These are phyloP conservation scores for Fusarium neocosmosporiellum DNA, from an alignment of 2,329 filamentous ascomycete genomes.

Conservation along the genomic window DNA sequence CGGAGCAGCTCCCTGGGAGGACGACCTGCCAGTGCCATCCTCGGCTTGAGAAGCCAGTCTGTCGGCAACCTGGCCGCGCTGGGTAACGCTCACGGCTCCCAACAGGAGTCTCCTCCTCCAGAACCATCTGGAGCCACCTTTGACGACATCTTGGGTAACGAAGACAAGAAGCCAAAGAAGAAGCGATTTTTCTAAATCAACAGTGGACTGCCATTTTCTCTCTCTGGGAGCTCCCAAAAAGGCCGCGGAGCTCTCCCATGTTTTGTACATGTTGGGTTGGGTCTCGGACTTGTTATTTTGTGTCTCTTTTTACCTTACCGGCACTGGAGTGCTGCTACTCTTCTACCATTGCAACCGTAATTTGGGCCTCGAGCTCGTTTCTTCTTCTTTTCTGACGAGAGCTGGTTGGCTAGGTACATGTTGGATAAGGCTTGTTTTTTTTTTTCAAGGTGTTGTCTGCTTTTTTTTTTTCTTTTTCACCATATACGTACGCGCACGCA, in stretches of 20 bases:
- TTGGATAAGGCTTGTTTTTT: conserved; percentile 8
- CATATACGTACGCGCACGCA: conserved; percentile 18
- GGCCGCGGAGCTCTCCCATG: neutral
- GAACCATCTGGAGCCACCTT: conserved; percentile 55
- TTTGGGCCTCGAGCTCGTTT: conserved; percentile 2
- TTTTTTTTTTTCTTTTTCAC: conserved; percentile 7
- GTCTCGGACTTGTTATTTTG: conserved; percentile 7
- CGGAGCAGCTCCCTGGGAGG: conserved; percentile 52
- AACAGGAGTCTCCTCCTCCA: conserved; percentile 36
- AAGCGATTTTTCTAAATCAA: conserved; percentile 52
- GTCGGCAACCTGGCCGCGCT: conserved; percentile 50
- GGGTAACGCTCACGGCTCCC: conserved; percentile 20
- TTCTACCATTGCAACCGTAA: conserved; percentile 15
- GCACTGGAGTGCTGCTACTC: conserved; percentile 9
- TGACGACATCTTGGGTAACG: conserved; percentile 59
- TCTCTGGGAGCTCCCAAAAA: conserved; percentile 11
- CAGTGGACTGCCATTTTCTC: neutral
- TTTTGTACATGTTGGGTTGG: conserved; percentile 18
- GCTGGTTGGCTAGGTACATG: conserved; percentile 20
- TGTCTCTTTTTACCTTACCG: conserved; percentile 1
- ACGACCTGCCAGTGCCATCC: conserved; percentile 47
- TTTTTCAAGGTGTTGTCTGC: conserved; percentile 7
- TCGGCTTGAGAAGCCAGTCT: conserved; percentile 50
- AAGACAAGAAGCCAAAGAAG: conserved; percentile 53
- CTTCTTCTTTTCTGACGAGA: conserved; percentile 2